These are phyloP conservation scores for Orbilia oligospora DNA, from an alignment of 2,329 filamentous ascomycete species.

Conservation along the genomic window DNA sequence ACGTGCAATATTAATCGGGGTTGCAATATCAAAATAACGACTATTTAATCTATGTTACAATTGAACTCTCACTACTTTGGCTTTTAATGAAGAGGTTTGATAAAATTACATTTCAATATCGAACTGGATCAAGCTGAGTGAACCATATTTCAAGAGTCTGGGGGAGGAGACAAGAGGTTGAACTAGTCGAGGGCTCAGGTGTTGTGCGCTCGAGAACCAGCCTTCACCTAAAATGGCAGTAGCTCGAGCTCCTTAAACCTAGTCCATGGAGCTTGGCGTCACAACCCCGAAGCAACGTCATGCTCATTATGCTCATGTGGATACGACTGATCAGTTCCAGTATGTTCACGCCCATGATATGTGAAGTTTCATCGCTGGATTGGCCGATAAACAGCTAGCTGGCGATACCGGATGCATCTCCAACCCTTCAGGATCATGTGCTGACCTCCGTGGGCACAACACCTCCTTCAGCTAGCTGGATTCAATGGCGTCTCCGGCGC, in stretches of 20 bases:
- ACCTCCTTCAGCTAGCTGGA: not conserved
- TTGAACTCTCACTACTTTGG: too few species aligned
- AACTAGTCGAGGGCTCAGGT: not conserved
- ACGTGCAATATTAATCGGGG: too few species aligned
- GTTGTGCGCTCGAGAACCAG: not conserved
- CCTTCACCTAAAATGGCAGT: slow-evolving; percentile 9
- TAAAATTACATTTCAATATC: too few species aligned
- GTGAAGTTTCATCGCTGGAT: slow-evolving; percentile 7
- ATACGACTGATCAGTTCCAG: not conserved
- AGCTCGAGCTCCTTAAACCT: slow-evolving; percentile 24
- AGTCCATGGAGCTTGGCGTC: not conserved
- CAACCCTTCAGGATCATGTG: slow-evolving; percentile 23
- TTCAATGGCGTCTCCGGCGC: slow-evolving; percentile 47
- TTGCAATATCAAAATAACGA: too few species aligned
- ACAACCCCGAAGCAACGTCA: slow-evolving; percentile 17
- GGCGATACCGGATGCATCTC: slow-evolving; percentile 33
- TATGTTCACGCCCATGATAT: slow-evolving; percentile 8
- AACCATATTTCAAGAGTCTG: too few species aligned
- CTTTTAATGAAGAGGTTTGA: too few species aligned
- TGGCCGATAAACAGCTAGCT: slow-evolving; percentile 20
- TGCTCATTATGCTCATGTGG: not conserved
- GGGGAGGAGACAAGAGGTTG: not conserved
- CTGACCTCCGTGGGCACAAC: slow-evolving; percentile 13
- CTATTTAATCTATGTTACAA: too few species aligned
- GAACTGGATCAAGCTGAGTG: too few species aligned